A percentile compares a stretch with the other conserved stretches of the same genome.
Evolutionary conservation across 306 rosid species (phyloP).

Genomic region (Cucurbita argyrosperma): DNA sequence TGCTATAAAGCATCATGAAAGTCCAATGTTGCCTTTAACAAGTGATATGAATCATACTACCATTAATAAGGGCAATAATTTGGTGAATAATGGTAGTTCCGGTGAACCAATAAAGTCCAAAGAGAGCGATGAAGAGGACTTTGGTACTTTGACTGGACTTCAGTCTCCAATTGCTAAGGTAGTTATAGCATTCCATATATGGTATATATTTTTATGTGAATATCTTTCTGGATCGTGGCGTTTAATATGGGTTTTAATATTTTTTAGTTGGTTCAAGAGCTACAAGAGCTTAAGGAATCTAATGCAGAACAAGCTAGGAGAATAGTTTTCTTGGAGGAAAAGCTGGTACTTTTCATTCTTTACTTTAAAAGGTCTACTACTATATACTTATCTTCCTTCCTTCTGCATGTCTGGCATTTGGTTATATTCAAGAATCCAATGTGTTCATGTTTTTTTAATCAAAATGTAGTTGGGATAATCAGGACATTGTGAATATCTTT

Average conservation of each 20-base stretch:
- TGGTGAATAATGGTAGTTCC: background rate
- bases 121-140: conserved; percentile 18
- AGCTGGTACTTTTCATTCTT: conserved; percentile 34
- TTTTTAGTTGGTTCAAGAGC: conserved; percentile 36
- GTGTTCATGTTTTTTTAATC: background rate
- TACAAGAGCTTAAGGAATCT: conserved; percentile 29
- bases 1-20: conserved; percentile 15
- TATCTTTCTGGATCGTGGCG: background rate
- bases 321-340: conserved; percentile 30
- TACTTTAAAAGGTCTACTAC: background rate
- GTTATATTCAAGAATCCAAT: background rate
- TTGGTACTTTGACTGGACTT: conserved; percentile 11
- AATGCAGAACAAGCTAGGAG: conserved; percentile 21
- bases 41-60: conserved; percentile 3
- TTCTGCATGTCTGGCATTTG: background rate
- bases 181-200: background rate
- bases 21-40: conserved; percentile 6
- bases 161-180: conserved; percentile 26
- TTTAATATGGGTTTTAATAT: background rate
- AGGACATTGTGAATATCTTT: background rate
- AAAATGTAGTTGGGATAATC: background rate
- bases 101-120: conserved; percentile 6
- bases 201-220: background rate
- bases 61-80: background rate
- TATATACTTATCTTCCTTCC: background rate